Conservation (phyloP, 495 filamentous ascomycete species). For the Tuber microsphaerosporum region DNA sequence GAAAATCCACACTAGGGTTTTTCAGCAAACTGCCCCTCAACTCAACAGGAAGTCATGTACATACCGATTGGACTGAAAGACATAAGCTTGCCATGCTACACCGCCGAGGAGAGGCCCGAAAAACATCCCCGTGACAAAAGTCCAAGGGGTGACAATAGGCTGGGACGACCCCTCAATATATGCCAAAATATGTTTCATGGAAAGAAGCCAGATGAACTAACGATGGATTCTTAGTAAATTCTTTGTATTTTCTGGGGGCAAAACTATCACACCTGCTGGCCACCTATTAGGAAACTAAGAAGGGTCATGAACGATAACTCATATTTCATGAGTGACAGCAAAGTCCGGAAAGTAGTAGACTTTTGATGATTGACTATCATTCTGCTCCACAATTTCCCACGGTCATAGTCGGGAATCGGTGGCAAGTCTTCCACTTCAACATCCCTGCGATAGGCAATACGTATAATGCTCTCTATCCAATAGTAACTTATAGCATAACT, state of each 20-base stretch:
- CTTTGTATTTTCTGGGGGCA: neutral
- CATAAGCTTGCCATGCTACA: constrained; percentile 26
- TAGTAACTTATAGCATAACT: constrained; percentile 36
- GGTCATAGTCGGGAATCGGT: constrained; percentile 36
- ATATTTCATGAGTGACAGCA: constrained; percentile 32
- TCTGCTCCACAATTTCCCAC: constrained; percentile 33
- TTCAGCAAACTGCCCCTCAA: neutral
- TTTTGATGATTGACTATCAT: constrained; percentile 31
- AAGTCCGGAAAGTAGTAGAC: constrained; percentile 31
- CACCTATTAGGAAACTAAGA: constrained; percentile 31
- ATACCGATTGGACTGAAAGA: constrained; percentile 35
- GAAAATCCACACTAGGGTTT: constrained; percentile 22
- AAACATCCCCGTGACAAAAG: constrained; percentile 35
- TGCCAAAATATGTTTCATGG: constrained; percentile 35
- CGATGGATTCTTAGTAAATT: neutral
- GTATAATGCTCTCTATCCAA: constrained; percentile 31
- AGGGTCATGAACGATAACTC: constrained; percentile 35
- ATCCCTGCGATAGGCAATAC: constrained; percentile 27
- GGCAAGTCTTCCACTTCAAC: constrained; percentile 31
- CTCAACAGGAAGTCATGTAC: neutral
- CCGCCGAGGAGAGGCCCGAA: constrained; percentile 30
- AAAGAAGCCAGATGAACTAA: constrained; percentile 36
- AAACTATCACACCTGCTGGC: constrained; percentile 18
- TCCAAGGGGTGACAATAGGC: constrained; percentile 35
- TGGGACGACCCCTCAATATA: constrained; percentile 36